phyloP scores from a whole-genome alignment of 495 filamentous ascomycete species.

The Aspergillus incahuasiensis region DNA sequence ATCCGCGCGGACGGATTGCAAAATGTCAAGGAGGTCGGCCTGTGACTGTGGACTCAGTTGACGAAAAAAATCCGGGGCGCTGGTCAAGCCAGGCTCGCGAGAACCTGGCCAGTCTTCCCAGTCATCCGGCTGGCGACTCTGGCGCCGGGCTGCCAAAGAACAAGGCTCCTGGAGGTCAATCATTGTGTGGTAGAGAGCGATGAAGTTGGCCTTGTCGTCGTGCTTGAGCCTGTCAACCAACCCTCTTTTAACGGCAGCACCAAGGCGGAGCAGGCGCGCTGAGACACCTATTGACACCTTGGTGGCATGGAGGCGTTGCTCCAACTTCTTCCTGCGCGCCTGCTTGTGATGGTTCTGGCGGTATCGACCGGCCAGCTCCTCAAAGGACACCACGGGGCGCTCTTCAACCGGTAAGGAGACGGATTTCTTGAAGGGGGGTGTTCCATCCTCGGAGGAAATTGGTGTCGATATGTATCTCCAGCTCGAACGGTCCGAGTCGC shows the following conservation, averaged over 20 bases:
- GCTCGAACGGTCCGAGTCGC: constrained; percentile 36
- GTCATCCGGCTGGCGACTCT: constrained; percentile 38
- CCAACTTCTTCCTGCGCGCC: constrained; percentile 36
- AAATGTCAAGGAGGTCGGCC: constrained; percentile 70
- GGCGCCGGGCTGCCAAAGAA: constrained; percentile 53
- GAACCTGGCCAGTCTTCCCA: constrained; percentile 33
- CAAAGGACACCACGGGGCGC: constrained; percentile 34
- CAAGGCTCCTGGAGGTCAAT: constrained; percentile 86
- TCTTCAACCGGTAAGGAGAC: constrained; percentile 20
- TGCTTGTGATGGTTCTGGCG: constrained; percentile 43
- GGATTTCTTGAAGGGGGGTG: constrained; percentile 6
- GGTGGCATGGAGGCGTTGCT: constrained; percentile 38
- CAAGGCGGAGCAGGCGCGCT: constrained; percentile 71
- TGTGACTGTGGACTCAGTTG: constrained; percentile 72
- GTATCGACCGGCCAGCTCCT: constrained; percentile 39
- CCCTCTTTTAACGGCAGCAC: constrained; percentile 71
- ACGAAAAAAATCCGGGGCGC: constrained; percentile 67
- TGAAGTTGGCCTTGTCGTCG: constrained; percentile 87
- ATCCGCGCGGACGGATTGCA: constrained; percentile 78
- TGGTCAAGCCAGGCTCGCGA: constrained; percentile 30
- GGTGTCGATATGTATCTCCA: constrained; percentile 26
- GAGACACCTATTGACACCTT: constrained; percentile 71
- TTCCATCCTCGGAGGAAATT: constrained; percentile 20
- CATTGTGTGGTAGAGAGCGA: constrained; percentile 78
- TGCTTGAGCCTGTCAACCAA: constrained; percentile 84